Evolutionary conservation across 1,284 basidiomycete species (phyloP), one percentile per base, ranked within the genome.

Genomic region (Ustilago trichophora): DNA sequence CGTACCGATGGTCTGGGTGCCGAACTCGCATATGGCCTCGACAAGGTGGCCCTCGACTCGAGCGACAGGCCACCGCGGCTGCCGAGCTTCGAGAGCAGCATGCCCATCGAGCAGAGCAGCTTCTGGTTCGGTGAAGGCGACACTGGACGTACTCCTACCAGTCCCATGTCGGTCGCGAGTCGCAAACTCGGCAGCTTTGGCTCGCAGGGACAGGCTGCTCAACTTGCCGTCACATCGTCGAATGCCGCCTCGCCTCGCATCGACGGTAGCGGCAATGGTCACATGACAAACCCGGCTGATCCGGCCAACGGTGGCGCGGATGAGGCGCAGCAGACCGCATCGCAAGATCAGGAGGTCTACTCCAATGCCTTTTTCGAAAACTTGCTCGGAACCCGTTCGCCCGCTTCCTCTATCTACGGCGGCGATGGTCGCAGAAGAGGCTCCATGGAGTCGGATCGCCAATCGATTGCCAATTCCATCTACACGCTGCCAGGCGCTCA

Each of bases 371-470:
- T 68, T 41, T 68, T 63, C 29, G 58, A 68, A 6, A 58, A 58
- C 16, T 35, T 68, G 38, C 59, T 68, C 4, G 50, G 55, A 21
- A 34, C 52, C 3, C 56, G 52, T 31, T 76, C 74, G 9, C 70
- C 64, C 3, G 69, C 72, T 4, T 76, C 74, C 11, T 76, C 74
- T 13, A 55, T 75, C 46, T 75, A 75, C 32, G 72, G 62, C 47
- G 70, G 62, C 37, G 70, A 67, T 13, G 59, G 43, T 7, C 49
- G 70, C 16, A 56, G 71, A 19, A 49, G 66, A 34, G 69, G 59
- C 19, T 76, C 74, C 6, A 53, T 73, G 27, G 74, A 76, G 41
- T 76, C 74, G 18, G 74, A 76, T 49, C 58, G 68, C 10, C 65
- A 67, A 25, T 73, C 72, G 11, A 66, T 76, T 16, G 63, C 66